Percentiles rank a stretch among this genome's conserved stretches.
phyloP scores from a whole-genome alignment of 257 asterid species.

The Agastache rugosa region DNA sequence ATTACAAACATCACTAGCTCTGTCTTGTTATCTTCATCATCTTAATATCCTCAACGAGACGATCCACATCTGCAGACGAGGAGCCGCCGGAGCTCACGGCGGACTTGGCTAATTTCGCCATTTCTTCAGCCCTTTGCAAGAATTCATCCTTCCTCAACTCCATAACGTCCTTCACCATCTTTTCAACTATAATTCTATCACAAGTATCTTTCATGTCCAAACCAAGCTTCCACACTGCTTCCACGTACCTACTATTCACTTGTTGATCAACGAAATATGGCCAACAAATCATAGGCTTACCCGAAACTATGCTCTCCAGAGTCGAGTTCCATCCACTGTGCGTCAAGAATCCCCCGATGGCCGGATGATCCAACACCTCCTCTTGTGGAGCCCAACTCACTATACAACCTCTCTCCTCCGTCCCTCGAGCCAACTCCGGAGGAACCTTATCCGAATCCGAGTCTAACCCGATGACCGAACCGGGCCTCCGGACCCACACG shows the following conservation, averaged over 20 bases:
- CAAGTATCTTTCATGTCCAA: conserved; percentile 67
- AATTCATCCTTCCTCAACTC: conserved; percentile 56
- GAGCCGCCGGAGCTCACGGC: conserved; percentile 56
- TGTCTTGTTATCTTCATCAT: conserved; percentile 22
- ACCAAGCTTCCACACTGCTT: conserved; percentile 53
- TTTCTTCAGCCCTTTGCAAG: conserved; percentile 36
- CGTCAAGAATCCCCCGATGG: conserved; percentile 52
- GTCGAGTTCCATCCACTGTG: conserved; percentile 65
- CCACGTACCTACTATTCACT: conserved; percentile 56
- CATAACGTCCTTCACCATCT: conserved; percentile 56
- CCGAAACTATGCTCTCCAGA: conserved; percentile 52
- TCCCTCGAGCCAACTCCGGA: conserved; percentile 36
- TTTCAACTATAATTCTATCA: conserved; percentile 48
- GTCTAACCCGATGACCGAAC: conserved; percentile 41
- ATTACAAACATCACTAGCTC: neutral
- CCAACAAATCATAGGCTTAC: conserved; percentile 63
- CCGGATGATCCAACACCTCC: conserved; percentile 47
- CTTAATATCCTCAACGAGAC: conserved; percentile 51
- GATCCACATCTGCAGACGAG: conserved; percentile 44
- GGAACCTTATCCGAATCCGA: conserved; percentile 31
- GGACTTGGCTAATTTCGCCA: conserved; percentile 43
- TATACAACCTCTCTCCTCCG: conserved; percentile 50
- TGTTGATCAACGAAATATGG: conserved; percentile 56
- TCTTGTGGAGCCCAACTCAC: conserved; percentile 63
- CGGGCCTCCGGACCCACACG: conserved; percentile 66